Evolutionary conservation across 768 basidiomycete species (phyloP), one percentile per base, ranked within the genome.

Genomic region (Strobilomyces dryophilus): DNA sequence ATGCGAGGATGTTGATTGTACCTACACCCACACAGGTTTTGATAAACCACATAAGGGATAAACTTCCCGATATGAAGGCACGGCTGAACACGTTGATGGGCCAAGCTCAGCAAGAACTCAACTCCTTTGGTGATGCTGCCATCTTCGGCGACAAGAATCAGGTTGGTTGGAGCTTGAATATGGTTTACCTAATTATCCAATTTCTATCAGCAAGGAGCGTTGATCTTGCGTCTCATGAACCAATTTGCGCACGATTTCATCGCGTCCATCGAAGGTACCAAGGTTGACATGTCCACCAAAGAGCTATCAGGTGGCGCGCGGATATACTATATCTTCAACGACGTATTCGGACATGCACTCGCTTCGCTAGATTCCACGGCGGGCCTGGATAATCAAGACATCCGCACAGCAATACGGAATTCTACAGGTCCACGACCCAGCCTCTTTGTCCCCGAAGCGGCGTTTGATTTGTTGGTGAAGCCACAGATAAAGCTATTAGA

Each of bases 291-390:
- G 62, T 95, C 93, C 1, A 99, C 97, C 1, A 99, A 99, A 68
- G 97, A 99, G 68, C 84, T 99, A 15, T 98, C 91, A 7, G 97
- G 97, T 39, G 97, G 97, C 43, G 97, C 97, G 21, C 83, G 97
- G 49, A 93, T 99, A 72, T 98, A 98, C 73, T 98, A 98, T 74
- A 98, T 99, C 68, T 99, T 99, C 81, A 93, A 98, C 67, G 97
- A 98, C 64, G 83, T 98, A 49, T 99, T 98, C 65, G 97, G 97
- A 2, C 79, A 88, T 47, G 97, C 95, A 1, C 82, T 99, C 8
- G 81, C 84, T 51, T 87, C 82, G 7, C 92, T 99, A 63, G 89
- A 98, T 65, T 86, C 97, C 1, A 92, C 93, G 14, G 79, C 84
- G 45, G 95, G 95, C 66, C 78, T 99, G 50, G 93, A 94, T 53